Evolutionary conservation across 2,329 filamentous ascomycete species (phyloP).

Genomic region (Teratosphaeria viscida): DNA sequence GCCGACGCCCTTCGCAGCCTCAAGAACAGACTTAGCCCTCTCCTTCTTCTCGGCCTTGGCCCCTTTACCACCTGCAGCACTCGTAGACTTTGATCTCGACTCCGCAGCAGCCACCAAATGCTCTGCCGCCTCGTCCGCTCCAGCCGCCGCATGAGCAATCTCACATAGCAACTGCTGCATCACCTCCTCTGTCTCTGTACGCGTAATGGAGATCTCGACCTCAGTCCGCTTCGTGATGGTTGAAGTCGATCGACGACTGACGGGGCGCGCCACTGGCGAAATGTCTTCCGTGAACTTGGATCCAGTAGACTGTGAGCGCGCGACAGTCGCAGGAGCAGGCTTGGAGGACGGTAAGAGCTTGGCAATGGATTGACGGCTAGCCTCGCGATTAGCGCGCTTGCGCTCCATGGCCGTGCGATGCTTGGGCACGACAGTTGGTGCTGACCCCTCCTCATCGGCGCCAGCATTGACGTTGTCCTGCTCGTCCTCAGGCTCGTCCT

Average conservation of each 20-base stretch:
- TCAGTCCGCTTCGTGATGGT: conserved; percentile 6
- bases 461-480: neutral
- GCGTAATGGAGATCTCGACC: conserved; percentile 1
- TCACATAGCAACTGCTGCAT: neutral
- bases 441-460: neutral
- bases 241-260: neutral
- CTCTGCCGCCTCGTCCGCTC: neutral
- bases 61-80: neutral
- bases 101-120: neutral
- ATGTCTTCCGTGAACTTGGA: conserved; percentile 8
- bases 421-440: neutral
- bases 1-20: conserved; percentile 10
- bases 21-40: conserved; percentile 2
- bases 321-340: neutral
- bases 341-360: neutral
- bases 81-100: conserved; percentile 1
- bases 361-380: neutral
- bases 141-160: neutral
- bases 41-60: conserved; percentile 1
- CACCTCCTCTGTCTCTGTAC: neutral
- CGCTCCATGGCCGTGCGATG: neutral
- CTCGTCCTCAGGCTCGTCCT: neutral
- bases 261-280: neutral
- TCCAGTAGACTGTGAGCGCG: conserved; percentile 1
- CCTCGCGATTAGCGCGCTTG: neutral